Base-by-base conservation (phyloP, 2,329 filamentous ascomycete genomes). In the Lachnellula suecica region DNA sequence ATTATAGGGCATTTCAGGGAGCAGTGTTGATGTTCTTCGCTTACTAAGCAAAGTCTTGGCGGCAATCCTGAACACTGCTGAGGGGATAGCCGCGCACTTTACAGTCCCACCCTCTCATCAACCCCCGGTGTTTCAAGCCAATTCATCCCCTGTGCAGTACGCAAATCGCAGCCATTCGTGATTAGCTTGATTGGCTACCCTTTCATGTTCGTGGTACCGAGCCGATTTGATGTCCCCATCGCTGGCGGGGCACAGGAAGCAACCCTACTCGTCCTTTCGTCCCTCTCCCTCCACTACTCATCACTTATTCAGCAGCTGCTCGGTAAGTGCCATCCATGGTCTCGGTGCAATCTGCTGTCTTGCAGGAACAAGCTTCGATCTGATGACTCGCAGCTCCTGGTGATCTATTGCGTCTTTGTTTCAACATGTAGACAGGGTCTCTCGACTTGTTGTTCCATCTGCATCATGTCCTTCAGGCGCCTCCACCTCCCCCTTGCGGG, bases 101-200 rank as follows among this genome's bases (percentile, higher is more conserved):
- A n/a, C n/a, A n/a, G n/a, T n/a, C n/a, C n/a, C n/a, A n/a, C n/a
- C n/a, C n/a, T n/a, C n/a, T n/a, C n/a, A n/a, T n/a, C n/a, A n/a
- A 13, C 41, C 24, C 41, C 15, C 22, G 6, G 41, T 44, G 43
- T 44, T 44, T 44, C 43, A n/a, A 31, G 22, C 25, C 43, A 44
- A 44, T 19, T 23, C 43, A 44, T 44, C 43, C 25, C 43, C 29
- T 44, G 43, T 31, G 17, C 27, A n/a, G n/a, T n/a, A 15, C 42
- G 19, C 40, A 25, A 13, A 27, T 23, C 24, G n/a, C n/a, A 27
- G 42, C 24, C 15, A 43, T 15, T 44, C 2, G 15, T 25, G 15
- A n/a, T 44, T 35, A 35, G 31, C 29, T 25, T 47, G 25, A 22
- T 25, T 20, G 35, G 11, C n/a, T 45, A n/a, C 10, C 22, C 29